phyloP scores from a whole-genome alignment of 805 yeast species.

The Kluyveromyces aestuarii region DNA sequence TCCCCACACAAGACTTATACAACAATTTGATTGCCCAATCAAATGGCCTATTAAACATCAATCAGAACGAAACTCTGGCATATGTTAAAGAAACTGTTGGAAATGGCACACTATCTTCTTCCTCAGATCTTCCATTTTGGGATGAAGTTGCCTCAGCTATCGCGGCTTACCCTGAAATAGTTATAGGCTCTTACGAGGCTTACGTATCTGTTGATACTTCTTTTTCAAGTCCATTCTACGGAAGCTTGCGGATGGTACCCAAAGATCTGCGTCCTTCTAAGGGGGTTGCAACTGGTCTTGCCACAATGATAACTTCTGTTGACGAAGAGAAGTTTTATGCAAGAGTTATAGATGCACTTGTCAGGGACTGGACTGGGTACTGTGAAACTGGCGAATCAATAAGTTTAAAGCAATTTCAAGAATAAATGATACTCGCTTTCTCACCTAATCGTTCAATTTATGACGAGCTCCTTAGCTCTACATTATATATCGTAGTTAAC shows the following conservation, averaged over 20 bases:
- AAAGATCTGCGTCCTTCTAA: constrained; percentile 30
- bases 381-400: constrained; percentile 15
- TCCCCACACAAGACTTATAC: constrained; percentile 32
- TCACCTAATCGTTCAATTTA: no score
- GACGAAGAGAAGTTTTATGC: constrained; percentile 27
- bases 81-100: constrained; percentile 26
- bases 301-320: constrained; percentile 28
- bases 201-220: constrained; percentile 32
- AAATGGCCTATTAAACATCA: constrained; percentile 25
- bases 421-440: no score
- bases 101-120: constrained; percentile 28
- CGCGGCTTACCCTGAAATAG: constrained; percentile 31
- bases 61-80: constrained; percentile 23
- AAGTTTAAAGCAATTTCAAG: not conserved
- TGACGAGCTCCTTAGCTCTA: no score
- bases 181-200: constrained; percentile 25
- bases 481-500: no score
- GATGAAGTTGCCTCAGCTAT: constrained; percentile 34
- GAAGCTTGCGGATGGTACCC: constrained; percentile 32
- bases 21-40: constrained; percentile 30
- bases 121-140: constrained; percentile 34
- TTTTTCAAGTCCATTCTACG: constrained; percentile 35
- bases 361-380: constrained; percentile 32
- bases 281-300: constrained; percentile 30
- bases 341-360: constrained; percentile 25